Conservation (phyloP, 768 basidiomycete genomes). For the Galerina sulciceps region DNA sequence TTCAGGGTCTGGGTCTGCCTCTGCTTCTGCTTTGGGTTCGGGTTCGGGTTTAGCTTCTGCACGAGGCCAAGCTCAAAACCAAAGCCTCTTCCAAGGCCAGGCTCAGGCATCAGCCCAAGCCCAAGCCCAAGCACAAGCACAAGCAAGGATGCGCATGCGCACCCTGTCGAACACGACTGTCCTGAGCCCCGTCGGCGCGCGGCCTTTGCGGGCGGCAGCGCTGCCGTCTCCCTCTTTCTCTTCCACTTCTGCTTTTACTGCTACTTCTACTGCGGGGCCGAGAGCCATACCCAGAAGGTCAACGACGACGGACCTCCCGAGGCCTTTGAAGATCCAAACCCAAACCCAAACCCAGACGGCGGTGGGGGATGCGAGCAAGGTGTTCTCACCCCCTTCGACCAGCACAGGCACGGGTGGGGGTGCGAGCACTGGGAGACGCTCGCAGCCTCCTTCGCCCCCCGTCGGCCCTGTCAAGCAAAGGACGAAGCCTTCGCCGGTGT, state of each 20-base stretch:
- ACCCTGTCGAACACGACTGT: neutral
- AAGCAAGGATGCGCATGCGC: no score
- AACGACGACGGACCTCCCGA: conserved; percentile 3
- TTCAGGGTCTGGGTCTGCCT: no score
- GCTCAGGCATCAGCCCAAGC: no score
- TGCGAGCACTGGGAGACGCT: conserved; percentile 10
- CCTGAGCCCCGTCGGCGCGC: neutral
- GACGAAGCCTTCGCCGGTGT: conserved; percentile 5
- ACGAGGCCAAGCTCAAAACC: no score
- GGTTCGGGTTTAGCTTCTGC: no score
- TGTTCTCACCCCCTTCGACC: neutral
- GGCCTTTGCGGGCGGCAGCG: neutral
- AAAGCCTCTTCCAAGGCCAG: no score
- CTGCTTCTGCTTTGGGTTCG: no score
- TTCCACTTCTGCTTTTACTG: conserved; percentile 10
- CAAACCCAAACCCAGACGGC: no score
- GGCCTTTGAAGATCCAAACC: conserved; percentile 10
- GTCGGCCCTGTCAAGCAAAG: conserved; percentile 13
- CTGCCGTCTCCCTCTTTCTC: no score
- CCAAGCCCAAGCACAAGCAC: no score
- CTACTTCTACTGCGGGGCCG: neutral
- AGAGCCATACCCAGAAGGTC: conserved; percentile 11
- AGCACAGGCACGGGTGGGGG: neutral
- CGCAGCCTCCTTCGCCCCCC: conserved; percentile 19
- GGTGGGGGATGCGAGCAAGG: neutral